Base-by-base conservation (phyloP, 306 rosid species). In the Sechiopsis laciniata region DNA sequence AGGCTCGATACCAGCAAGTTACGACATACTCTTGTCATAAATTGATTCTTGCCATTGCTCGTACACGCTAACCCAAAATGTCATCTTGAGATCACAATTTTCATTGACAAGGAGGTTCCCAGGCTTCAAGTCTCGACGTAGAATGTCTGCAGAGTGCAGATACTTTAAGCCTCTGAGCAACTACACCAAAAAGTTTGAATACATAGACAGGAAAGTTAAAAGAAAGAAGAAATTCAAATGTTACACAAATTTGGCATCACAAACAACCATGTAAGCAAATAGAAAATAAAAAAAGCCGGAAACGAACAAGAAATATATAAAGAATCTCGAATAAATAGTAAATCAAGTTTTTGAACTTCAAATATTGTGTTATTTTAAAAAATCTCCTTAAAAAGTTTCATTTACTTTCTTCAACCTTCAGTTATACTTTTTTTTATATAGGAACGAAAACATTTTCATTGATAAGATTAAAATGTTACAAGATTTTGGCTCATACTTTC, bases 21-120 rank as follows among this genome's bases (percentile, higher is more conserved):
- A n/a, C n/a, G n/a, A n/a, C n/a, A n/a, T n/a, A 92, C 84, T 92
- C 98, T n/a, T 0, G 98, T 92, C 98, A 92, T 90, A 82, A 92
- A 92, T 83, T 92, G 93, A 79, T 85, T 87, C 82, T 92, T 92
- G 58, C 84, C 89, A 15, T 86, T 84, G 81, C 87, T 84, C 7
- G 91, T 87, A 55, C 96, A 90, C 61, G 98, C 98, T 46, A 92
- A 83, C 77, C 98, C 98, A 55, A 92, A 92, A 83, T 92, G 96
- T 71, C 98, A 92, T 92, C 75, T 92, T 92, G 13, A 92, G 85
- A 82, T 90, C 98, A 81, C 98, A 92, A 76, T 92, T 92, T 26
- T 96, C 98, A 57, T 90, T 92, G 63, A 92, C 82, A 59, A 92
- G 89, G 63, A 92, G 98, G 83, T 92, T 92, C 52, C 98, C 96